These are phyloP conservation scores for Podaxis pistillaris DNA, from an alignment of 768 basidiomycete species.

Conservation along the genomic window DNA sequence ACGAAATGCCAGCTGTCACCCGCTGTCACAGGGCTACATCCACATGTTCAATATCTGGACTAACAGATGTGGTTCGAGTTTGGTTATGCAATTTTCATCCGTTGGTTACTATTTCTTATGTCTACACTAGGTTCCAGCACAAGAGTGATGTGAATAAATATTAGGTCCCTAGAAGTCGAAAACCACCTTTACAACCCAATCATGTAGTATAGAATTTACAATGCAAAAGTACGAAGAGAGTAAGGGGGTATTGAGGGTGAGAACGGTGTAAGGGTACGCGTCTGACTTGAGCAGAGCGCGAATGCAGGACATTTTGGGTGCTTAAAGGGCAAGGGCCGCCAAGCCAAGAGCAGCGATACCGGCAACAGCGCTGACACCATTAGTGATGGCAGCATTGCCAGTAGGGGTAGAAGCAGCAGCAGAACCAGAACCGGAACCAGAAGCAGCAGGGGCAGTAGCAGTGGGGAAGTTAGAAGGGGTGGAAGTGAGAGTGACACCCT, in stretches of 20 bases:
- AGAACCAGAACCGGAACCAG: conserved; percentile 10
- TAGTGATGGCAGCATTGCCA: conserved; percentile 11
- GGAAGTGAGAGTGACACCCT: conserved; percentile 55
- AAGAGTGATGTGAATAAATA: background rate
- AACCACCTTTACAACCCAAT: background rate
- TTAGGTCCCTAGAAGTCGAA: background rate
- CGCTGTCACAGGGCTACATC: background rate
- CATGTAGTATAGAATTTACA: background rate
- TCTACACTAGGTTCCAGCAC: background rate
- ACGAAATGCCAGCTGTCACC: background rate
- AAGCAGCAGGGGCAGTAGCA: conserved; percentile 14
- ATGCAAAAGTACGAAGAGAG: background rate
- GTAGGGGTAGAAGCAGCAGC: conserved; percentile 14
- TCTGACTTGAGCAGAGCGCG: background rate
- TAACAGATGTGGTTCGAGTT: background rate
- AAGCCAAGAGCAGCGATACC: conserved; percentile 43
- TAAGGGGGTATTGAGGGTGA: background rate
- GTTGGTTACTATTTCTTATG: background rate
- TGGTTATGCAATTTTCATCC: background rate
- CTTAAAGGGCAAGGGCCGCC: conserved; percentile 45
- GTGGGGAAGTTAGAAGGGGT: conserved; percentile 17
- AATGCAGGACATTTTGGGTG: background rate
- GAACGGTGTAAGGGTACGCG: background rate
- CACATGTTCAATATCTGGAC: background rate
- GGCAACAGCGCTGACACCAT: conserved; percentile 34